These are phyloP conservation scores for Austropuccinia psidii DNA, from an alignment of 1,284 basidiomycete genomes.

Conservation along the genomic window DNA sequence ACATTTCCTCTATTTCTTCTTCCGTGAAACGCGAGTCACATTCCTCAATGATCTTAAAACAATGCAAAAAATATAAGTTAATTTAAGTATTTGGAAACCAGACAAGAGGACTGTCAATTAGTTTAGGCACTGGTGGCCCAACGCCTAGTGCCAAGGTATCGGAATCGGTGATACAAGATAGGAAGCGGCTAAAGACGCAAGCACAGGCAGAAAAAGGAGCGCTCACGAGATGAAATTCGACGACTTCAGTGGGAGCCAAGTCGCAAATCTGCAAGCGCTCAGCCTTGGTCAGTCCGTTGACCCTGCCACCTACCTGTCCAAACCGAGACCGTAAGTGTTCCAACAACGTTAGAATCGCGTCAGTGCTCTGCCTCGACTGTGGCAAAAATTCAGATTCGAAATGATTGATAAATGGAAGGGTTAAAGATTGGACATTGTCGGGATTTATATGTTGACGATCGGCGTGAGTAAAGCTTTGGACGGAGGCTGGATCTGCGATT, in stretches of 20 bases:
- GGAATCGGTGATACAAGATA: no score
- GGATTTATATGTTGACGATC: background rate
- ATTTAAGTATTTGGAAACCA: background rate
- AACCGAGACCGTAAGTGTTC: background rate
- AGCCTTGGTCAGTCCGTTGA: conserved; percentile 26
- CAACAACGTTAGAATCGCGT: conserved; percentile 5
- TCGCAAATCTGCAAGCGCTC: conserved; percentile 36
- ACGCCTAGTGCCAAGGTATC: no score
- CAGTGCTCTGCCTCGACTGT: conserved; percentile 21
- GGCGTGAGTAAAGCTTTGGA: background rate
- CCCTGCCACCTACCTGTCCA: conserved; percentile 20
- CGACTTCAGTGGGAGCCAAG: conserved; percentile 24
- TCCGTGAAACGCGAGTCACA: conserved; percentile 33
- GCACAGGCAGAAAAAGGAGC: background rate
- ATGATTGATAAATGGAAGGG: conserved; percentile 2
- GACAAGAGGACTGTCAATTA: background rate
- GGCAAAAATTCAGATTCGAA: conserved; percentile 5
- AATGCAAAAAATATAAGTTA: background rate
- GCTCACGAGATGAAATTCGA: conserved; percentile 31
- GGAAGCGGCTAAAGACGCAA: background rate
- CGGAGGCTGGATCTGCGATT: background rate
- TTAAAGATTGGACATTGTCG: conserved; percentile 21
- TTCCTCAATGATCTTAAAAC: conserved; percentile 34
- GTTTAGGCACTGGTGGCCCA: no score
- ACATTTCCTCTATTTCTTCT: conserved; percentile 27